Evolutionary conservation across 2,329 filamentous ascomycete species (phyloP).

Genomic region (Dendryphion nanum): DNA sequence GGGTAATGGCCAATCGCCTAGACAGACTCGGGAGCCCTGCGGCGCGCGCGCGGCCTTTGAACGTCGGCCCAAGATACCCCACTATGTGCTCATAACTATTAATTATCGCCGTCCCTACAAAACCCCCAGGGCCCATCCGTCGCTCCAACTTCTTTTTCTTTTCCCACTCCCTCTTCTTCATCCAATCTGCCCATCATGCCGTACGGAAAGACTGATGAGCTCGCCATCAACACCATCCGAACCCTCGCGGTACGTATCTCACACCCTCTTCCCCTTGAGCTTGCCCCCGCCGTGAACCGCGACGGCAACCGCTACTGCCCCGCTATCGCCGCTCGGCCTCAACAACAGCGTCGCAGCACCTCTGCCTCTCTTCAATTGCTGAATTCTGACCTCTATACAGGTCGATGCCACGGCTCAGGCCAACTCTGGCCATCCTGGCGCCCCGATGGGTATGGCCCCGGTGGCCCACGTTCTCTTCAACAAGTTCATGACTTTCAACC

Average conservation of each 20-base stretch:
- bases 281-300: neutral
- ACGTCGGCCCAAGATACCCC: no score
- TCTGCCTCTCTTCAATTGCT: constrained; percentile 27
- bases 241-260: constrained; percentile 77
- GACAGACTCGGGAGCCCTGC: no score
- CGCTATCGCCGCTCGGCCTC: neutral
- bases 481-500: constrained; percentile 99
- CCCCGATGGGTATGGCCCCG: constrained; percentile 96
- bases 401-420: constrained; percentile 95
- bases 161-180: constrained; percentile 14
- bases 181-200: constrained; percentile 63
- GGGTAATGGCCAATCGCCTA: no score
- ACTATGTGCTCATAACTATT: no score
- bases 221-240: constrained; percentile 98
- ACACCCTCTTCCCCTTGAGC: neutral
- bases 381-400: constrained; percentile 51
- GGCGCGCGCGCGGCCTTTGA: no score
- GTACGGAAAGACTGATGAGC: constrained; percentile 82
- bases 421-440: constrained; percentile 98
- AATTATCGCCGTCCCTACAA: constrained; percentile 4
- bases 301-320: neutral
- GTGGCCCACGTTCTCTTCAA: constrained; percentile 96
- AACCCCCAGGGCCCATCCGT: neutral
- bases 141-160: constrained; percentile 10
- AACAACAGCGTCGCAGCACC: neutral